A percentile compares a stretch with the other conserved stretches of the same genome.
These are phyloP conservation scores for Botrytis cinerea DNA, from an alignment of 2,329 filamentous ascomycete species.

Conservation along the genomic window DNA sequence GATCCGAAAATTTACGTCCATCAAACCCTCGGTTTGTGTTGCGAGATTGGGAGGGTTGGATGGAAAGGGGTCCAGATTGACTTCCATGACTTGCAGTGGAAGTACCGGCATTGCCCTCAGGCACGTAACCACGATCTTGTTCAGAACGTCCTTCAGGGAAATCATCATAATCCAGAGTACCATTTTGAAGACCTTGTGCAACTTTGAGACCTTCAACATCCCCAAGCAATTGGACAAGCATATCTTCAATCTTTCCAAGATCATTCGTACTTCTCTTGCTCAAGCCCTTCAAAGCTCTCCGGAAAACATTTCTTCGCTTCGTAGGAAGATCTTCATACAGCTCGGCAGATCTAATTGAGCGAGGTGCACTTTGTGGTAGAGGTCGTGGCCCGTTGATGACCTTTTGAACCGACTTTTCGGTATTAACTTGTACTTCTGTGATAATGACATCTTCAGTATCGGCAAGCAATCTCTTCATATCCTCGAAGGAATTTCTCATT, in stretches of 20 bases:
- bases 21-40: conserved; percentile 45
- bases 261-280: conserved; percentile 87
- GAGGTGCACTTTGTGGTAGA: conserved; percentile 62
- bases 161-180: conserved; percentile 69
- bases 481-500: conserved; percentile 95
- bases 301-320: conserved; percentile 94
- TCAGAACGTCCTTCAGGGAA: conserved; percentile 64
- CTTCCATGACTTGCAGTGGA: conserved; percentile 70
- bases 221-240: conserved; percentile 86
- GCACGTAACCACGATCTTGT: conserved; percentile 76
- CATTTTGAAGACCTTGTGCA: conserved; percentile 49
- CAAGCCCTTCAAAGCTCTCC: conserved; percentile 86
- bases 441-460: conserved; percentile 90
- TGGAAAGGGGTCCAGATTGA: conserved; percentile 74
- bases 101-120: conserved; percentile 76
- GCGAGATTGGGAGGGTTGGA: conserved; percentile 50
- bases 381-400: conserved; percentile 84
- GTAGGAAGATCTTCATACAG: conserved; percentile 57
- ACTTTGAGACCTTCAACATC: conserved; percentile 85
- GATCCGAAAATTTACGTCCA: conserved; percentile 62
- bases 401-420: conserved; percentile 80
- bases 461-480: conserved; percentile 88
- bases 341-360: conserved; percentile 51
- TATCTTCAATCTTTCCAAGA: conserved; percentile 82
- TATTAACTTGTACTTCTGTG: conserved; percentile 81